Evolutionary conservation across 2,329 filamentous ascomycete species (phyloP).

Genomic region (Neospermospora avenae): DNA sequence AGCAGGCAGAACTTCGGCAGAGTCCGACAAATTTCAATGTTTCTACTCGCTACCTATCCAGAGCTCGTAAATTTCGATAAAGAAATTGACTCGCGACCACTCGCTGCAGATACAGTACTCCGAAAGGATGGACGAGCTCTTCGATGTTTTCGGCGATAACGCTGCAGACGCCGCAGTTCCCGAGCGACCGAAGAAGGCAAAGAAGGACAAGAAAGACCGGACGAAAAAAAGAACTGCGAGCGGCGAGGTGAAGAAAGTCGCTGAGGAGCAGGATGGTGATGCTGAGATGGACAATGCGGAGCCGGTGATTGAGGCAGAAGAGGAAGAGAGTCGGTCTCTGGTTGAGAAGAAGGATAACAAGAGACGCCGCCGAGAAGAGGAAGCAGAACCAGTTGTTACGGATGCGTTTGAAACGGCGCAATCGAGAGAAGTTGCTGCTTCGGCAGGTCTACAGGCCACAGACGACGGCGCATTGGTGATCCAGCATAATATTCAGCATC

Average conservation of each 20-base stretch:
- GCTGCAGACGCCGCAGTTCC: conserved; percentile 25
- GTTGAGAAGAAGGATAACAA: conserved; percentile 54
- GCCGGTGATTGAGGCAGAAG: conserved; percentile 19
- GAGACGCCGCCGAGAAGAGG: conserved; percentile 60
- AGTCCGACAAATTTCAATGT: neutral
- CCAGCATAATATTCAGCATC: conserved; percentile 97
- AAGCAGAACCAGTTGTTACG: conserved; percentile 76
- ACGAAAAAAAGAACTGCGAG: conserved; percentile 86
- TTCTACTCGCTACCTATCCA: too few relatives aligned
- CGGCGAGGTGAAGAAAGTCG: conserved; percentile 65
- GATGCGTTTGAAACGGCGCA: conserved; percentile 95
- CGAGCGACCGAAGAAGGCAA: conserved; percentile 33
- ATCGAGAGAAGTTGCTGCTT: conserved; percentile 80
- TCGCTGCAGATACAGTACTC: neutral
- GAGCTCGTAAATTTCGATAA: neutral
- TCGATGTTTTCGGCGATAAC: conserved; percentile 75
- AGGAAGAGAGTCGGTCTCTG: conserved; percentile 40
- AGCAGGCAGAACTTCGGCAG: neutral
- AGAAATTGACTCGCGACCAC: neutral
- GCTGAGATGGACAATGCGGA: conserved; percentile 49
- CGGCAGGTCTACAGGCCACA: conserved; percentile 33
- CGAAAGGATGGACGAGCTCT: conserved; percentile 68
- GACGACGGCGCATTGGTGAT: conserved; percentile 64
- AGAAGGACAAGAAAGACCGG: conserved; percentile 53
- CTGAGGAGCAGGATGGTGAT: conserved; percentile 56